A percentile compares a stretch with the other conserved stretches of the same genome.
Conservation (phyloP, 768 basidiomycete species). For the Nidularia sp. region DNA sequence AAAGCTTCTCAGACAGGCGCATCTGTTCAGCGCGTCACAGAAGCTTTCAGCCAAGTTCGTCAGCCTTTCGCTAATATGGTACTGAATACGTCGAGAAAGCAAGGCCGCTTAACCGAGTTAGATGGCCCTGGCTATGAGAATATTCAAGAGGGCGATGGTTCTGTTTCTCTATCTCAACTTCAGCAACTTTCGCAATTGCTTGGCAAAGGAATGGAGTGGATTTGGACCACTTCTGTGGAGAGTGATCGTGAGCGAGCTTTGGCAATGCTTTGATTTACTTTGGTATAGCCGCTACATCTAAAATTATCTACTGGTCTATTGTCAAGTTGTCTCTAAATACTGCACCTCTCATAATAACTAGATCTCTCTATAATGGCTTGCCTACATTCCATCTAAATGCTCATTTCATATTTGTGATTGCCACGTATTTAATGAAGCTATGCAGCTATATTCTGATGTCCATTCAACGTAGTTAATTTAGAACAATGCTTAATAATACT, state of each 20-base stretch:
- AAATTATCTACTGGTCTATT: no score
- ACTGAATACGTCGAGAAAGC: background rate
- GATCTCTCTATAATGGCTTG: no score
- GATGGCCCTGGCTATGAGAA: background rate
- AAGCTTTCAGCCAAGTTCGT: background rate
- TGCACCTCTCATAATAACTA: no score
- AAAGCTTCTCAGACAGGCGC: background rate
- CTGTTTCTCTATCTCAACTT: background rate
- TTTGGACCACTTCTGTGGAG: background rate
- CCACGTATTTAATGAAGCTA: no score
- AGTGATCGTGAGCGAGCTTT: background rate
- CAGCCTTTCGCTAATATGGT: background rate
- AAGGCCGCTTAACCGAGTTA: background rate
- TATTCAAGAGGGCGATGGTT: background rate
- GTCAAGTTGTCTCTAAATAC: no score
- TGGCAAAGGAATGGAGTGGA: background rate
- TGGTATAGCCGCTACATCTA: no score
- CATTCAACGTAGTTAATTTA: no score
- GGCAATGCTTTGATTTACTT: no score
- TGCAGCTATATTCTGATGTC: no score
- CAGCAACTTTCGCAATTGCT: background rate
- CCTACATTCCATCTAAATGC: no score
- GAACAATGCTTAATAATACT: no score
- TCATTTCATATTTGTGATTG: no score
- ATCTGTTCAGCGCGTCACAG: background rate